Evolutionary conservation across 2,329 filamentous ascomycete species (phyloP), one percentile per base, ranked within the genome.

Genomic region (Aspergillus chevalieri): DNA sequence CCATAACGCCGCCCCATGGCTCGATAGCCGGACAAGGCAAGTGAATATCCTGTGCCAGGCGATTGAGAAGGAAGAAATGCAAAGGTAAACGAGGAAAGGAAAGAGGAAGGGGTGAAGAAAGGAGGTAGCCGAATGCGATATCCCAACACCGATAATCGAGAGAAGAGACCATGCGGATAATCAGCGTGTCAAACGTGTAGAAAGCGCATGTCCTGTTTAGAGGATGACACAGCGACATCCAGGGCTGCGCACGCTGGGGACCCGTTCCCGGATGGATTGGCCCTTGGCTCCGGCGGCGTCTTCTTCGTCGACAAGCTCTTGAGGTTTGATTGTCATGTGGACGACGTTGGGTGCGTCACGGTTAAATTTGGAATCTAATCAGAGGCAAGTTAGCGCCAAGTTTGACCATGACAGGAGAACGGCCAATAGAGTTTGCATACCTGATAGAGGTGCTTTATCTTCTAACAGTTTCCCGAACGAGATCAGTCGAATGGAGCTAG

Each of bases 291-390:
- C 80, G 64, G 85, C 86, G 49, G 86, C 83, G 58, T 89, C 86
- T 60, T 87, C 84, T 62, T 93, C 89, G 56, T 94, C 85, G 53
- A 92, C 75, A 36, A 86, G 80, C 64, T 95, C 89, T 64, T 90
- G 86, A 2, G 90, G 90, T 59, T 88, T 87, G 59, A 95, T 84
- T 5, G 87, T 92, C 89, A 95, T 95, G 69, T 95, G 90, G n/a
- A 95, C 84, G 24, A 95, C 87, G 58, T 95, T 95, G 6, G 87
- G 82, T 9, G 78, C 75, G 54, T 89, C 85, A 26, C 78, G 77
- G 62, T 82, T 87, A 64, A 94, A 89, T 53, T 83, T 86, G 63
- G 88, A 91, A 57, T 91, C 89, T 95, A 61, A 15, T 51, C 17
- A 43, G 12, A 38, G 28, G 45, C 50, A 43, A 48, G 46, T 59